Conservation (phyloP, 768 basidiomycete genomes). For the Mycena polygramma region DNA sequence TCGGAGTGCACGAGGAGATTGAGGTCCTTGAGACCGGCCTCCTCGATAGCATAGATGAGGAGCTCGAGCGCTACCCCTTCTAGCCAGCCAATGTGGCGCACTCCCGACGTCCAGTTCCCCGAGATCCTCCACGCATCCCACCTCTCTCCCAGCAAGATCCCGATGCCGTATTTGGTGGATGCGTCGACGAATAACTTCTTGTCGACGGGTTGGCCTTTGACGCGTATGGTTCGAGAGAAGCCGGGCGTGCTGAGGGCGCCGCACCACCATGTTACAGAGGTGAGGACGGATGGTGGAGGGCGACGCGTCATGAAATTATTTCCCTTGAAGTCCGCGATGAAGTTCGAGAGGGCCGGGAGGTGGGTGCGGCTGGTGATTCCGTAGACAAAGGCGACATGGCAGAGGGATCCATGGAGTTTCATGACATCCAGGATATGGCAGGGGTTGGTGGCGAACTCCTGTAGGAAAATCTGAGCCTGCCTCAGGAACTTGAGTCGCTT, state of each 20-base stretch:
- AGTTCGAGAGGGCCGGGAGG: conserved; percentile 19
- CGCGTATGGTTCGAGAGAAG: not conserved
- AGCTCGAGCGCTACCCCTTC: not conserved
- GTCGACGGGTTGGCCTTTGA: not conserved
- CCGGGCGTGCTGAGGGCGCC: conserved; percentile 32
- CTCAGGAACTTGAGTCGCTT: conserved; percentile 38
- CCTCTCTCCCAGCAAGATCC: not conserved
- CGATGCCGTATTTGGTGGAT: not conserved
- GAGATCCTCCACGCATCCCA: not conserved
- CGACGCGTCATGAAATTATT: not conserved
- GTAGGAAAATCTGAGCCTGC: not conserved
- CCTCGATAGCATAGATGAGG: not conserved
- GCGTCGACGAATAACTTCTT: not conserved
- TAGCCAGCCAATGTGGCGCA: not conserved
- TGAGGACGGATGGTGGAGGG: not conserved
- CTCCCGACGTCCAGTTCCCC: not conserved
- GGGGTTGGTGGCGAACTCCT: no score
- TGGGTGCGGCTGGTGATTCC: not conserved
- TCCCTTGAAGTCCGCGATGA: not conserved
- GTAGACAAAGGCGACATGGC: conserved; percentile 15
- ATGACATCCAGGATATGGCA: conserved; percentile 1
- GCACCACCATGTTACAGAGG: not conserved
- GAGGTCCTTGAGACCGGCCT: not conserved
- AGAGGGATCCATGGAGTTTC: conserved; percentile 17
- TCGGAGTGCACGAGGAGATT: not conserved